Base-by-base conservation (phyloP, 192 early-diverging fungal genomes). In the Chytriomyces sp. region DNA sequence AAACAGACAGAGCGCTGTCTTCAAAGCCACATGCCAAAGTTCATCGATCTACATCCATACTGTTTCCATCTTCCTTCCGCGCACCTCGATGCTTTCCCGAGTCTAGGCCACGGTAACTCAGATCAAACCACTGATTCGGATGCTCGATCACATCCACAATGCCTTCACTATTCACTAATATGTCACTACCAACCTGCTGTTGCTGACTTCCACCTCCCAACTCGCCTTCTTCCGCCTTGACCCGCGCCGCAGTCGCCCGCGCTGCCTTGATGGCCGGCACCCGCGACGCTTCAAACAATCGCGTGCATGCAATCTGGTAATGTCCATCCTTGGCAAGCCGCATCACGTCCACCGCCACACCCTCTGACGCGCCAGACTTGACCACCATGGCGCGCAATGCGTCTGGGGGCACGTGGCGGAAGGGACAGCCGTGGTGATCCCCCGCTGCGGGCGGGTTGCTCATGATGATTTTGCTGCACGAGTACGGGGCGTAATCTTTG, bases 361-460 rank as follows among this genome's bases (percentile, higher is more conserved):
- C 70, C 12, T 91, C 90, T 4, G 83, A 56, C 36, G 93, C 81
- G 7, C 84, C 79, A 64, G 89, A 80, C 25, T 80, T 66, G 30
- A 75, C 66, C 54, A 98, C 61, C n/a, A 86, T 84, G 3, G 82
- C 75, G 26, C 83, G 77, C 37, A 98, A 76, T 39, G 87, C 89
- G 0, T 89, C 81, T 1, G 81, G 41, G 1, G 90, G 83, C 37
- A 92, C 91, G 69, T 96, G 91, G 40, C 90, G 86, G 84, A 95
- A 99, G 49, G 97, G 97, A 77, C 97, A 99, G 5, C 97, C 97
- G 66, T 99, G 97, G 70, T 92, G 85, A 73, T 98, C 95, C 12
- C 90, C 89, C 5, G 92, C 80, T 14, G 88, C 88, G 2, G 96
- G 95, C 30, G 84, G 85, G 64, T 91, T 90, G 17, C 78, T 74